These are phyloP conservation scores for Epichloe hybrida DNA, from an alignment of 2,329 filamentous ascomycete genomes.

Conservation along the genomic window DNA sequence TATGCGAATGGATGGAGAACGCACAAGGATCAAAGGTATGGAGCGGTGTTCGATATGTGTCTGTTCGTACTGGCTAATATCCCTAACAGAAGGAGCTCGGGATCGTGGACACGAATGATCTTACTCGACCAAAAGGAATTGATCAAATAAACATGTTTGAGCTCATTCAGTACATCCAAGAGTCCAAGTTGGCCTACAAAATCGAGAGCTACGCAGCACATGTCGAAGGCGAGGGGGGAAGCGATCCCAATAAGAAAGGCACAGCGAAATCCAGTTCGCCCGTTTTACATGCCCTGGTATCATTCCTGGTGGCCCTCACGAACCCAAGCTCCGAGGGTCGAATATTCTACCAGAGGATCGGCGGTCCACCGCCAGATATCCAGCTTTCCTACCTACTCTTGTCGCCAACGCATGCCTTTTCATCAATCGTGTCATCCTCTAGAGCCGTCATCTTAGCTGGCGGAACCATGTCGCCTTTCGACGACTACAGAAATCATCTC, in stretches of 20 bases:
- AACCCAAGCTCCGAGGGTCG: slow-evolving; percentile 65
- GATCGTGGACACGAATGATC: slow-evolving; percentile 52
- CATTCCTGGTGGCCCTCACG: slow-evolving; percentile 67
- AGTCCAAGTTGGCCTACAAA: slow-evolving; percentile 87
- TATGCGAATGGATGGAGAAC: slow-evolving; percentile 53
- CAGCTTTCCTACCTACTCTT: slow-evolving; percentile 74
- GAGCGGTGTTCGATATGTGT: not conserved
- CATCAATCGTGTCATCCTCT: slow-evolving; percentile 71
- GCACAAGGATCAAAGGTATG: slow-evolving; percentile 32
- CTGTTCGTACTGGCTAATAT: not conserved
- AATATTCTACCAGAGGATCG: slow-evolving; percentile 46
- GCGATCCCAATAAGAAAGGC: slow-evolving; percentile 13
- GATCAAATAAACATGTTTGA: slow-evolving; percentile 95
- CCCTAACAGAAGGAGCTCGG: slow-evolving; percentile 38
- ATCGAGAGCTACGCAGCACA: slow-evolving; percentile 76
- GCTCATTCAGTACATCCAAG: slow-evolving; percentile 72
- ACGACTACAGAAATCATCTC: slow-evolving; percentile 75
- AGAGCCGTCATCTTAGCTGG: slow-evolving; percentile 82
- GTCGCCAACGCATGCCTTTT: slow-evolving; percentile 84
- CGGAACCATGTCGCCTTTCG: slow-evolving; percentile 95
- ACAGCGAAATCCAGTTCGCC: slow-evolving; percentile 23
- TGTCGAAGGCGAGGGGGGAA: slow-evolving; percentile 31
- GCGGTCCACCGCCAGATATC: slow-evolving; percentile 29
- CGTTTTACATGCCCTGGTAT: slow-evolving; percentile 40
- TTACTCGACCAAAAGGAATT: slow-evolving; percentile 73